phyloP scores from a whole-genome alignment of 2,329 filamentous ascomycete species.

The Exophiala aquamarina region DNA sequence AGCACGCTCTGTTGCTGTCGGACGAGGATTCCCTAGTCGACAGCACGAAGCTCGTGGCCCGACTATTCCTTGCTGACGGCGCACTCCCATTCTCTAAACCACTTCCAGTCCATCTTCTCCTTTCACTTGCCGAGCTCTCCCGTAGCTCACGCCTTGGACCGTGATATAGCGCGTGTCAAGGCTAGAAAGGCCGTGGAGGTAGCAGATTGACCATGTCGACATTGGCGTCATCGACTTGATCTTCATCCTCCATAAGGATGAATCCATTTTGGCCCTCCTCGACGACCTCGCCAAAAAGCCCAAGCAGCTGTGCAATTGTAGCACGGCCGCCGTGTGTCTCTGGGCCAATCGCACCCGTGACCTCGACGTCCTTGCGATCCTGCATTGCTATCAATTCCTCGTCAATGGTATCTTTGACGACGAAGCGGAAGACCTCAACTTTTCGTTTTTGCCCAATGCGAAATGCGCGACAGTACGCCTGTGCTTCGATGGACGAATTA shows the following conservation, averaged over 20 bases:
- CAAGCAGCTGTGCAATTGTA: conserved; percentile 27
- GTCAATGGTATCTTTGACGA: conserved; percentile 60
- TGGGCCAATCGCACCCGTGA: conserved; percentile 30
- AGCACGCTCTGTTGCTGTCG: too few species aligned
- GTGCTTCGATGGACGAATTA: conserved; percentile 62
- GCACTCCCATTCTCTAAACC: too few species aligned
- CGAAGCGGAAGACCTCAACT: conserved; percentile 59
- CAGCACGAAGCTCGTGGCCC: too few species aligned
- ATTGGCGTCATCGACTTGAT: conserved; percentile 12
- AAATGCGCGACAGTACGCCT: conserved; percentile 49
- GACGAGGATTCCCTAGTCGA: too few species aligned
- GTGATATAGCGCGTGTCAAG: background rate
- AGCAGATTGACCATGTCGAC: conserved; percentile 7
- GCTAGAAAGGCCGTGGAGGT: conserved; percentile 19
- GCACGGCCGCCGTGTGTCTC: conserved; percentile 13
- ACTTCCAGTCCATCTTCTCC: too few species aligned
- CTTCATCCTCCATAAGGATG: conserved; percentile 6
- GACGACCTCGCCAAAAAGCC: conserved; percentile 30
- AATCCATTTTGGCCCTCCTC: conserved; percentile 8
- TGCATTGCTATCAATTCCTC: conserved; percentile 58
- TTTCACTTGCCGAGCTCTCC: too few species aligned
- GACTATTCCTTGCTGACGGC: too few species aligned
- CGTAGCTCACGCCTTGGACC: too few species aligned
- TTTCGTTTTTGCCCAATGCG: conserved; percentile 61
- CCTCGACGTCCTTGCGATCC: conserved; percentile 50